These are phyloP conservation scores for Malus hybrid DNA, from an alignment of 331 rosid genomes.

Conservation along the genomic window DNA sequence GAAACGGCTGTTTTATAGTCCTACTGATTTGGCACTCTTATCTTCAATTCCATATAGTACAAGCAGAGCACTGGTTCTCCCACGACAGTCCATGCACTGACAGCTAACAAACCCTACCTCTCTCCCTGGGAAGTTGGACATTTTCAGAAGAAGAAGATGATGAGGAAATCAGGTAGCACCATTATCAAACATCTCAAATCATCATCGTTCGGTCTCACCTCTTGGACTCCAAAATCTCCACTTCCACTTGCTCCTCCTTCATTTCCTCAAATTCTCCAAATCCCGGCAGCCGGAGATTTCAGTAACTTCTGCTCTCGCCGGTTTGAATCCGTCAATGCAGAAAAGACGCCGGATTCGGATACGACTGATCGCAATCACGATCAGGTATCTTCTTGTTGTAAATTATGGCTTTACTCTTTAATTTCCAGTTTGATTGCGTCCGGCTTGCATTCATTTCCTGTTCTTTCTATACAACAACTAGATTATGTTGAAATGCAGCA, in stretches of 20 bases:
- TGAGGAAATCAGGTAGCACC: slow-evolving; percentile 29
- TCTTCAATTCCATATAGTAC: no score
- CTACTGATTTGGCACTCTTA: no score
- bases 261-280: slow-evolving; percentile 7
- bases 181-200: slow-evolving; percentile 27
- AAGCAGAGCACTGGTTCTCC: no score
- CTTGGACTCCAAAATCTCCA: not conserved
- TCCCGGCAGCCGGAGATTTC: not conserved
- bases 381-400: slow-evolving; percentile 32
- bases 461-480: no score
- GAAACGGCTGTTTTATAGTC: no score
- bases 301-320: slow-evolving; percentile 17
- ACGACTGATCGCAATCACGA: slow-evolving; percentile 21
- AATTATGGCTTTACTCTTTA: not conserved
- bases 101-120: no score
- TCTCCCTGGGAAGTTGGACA: no score
- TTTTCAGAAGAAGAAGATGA: not conserved
- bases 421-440: not conserved
- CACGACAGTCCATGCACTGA: no score
- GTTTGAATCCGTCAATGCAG: slow-evolving; percentile 33
- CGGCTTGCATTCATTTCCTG: not conserved
- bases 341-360: slow-evolving; percentile 18
- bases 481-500: no score
- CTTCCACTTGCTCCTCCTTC: not conserved
- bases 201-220: not conserved